Evolutionary conservation across 306 rosid species (phyloP).

Genomic region (Echinosophora koreensis): DNA sequence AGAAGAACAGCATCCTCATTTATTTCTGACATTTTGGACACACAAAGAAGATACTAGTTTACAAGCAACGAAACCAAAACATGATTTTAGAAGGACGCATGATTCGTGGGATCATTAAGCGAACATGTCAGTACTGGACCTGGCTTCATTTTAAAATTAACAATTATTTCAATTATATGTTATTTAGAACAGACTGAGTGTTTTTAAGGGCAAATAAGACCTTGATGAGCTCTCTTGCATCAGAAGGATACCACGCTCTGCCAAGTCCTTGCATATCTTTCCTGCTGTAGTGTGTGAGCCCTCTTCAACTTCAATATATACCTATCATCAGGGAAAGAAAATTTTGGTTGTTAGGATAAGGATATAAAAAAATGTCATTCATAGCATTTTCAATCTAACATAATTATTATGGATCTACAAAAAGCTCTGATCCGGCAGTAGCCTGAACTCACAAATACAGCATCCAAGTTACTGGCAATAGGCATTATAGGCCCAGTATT

Average conservation of each 20-base stretch:
- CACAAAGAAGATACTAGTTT: too few relatives aligned
- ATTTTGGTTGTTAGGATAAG: conserved; percentile 16
- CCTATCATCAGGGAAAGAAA: conserved; percentile 49
- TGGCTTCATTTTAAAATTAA: conserved; percentile 15
- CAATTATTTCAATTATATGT: conserved; percentile 21
- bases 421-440: neutral
- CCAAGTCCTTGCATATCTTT: conserved; percentile 62
- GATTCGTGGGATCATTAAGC: conserved; percentile 6
- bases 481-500: conserved; percentile 9
- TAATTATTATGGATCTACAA: neutral
- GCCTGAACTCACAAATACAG: neutral
- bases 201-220: conserved; percentile 51
- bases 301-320: conserved; percentile 67
- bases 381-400: neutral
- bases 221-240: conserved; percentile 67
- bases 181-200: conserved; percentile 35
- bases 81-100: neutral
- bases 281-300: conserved; percentile 58
- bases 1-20: conserved; percentile 13
- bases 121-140: neutral
- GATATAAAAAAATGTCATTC: neutral
- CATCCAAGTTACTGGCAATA: neutral
- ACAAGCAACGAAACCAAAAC: conserved; percentile 9
- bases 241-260: conserved; percentile 67
- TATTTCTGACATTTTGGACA: conserved; percentile 16